Conservation (phyloP, 202 grass and related monocot species). For the Zizania palustris region DNA sequence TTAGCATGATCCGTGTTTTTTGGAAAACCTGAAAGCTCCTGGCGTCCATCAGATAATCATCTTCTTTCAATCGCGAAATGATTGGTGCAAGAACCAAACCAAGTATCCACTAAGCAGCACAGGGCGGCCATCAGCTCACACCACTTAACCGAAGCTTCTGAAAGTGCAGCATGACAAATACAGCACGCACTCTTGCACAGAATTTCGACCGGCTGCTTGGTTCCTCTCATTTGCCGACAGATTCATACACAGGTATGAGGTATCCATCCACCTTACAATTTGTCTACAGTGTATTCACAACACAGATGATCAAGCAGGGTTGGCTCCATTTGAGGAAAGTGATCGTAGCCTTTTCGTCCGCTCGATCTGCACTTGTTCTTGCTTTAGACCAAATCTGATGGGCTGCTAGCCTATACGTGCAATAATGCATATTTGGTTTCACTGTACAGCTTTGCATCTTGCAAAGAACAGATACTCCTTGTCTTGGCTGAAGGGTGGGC, state of each 20-base stretch:
- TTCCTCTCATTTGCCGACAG: slow-evolving; percentile 38
- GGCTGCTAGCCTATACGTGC: slow-evolving; percentile 1
- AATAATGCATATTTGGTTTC: slow-evolving; percentile 35
- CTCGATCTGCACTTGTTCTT: slow-evolving; percentile 40
- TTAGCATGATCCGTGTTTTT: slow-evolving; percentile 20
- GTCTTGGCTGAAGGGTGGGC: background rate
- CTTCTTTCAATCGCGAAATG: slow-evolving; percentile 34
- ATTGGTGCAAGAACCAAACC: slow-evolving; percentile 50
- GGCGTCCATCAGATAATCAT: slow-evolving; percentile 20
- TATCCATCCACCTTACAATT: no score
- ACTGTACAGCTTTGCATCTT: slow-evolving; percentile 23
- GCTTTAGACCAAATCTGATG: slow-evolving; percentile 37
- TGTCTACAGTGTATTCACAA: no score
- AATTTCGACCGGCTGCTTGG: background rate
- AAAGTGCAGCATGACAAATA: slow-evolving; percentile 48
- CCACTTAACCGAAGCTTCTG: slow-evolving; percentile 19
- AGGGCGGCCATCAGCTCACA: slow-evolving; percentile 40
- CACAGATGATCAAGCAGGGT: background rate
- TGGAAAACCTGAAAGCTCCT: slow-evolving; percentile 8
- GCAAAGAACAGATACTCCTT: slow-evolving; percentile 2
- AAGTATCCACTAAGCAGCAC: slow-evolving; percentile 32
- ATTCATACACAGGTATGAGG: slow-evolving; percentile 20
- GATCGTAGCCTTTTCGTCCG: slow-evolving; percentile 24
- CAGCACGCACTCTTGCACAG: slow-evolving; percentile 17
- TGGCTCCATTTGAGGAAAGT: slow-evolving; percentile 40